Base-by-base conservation (phyloP, 495 filamentous ascomycete genomes). In the Pseudevernia furfuracea region DNA sequence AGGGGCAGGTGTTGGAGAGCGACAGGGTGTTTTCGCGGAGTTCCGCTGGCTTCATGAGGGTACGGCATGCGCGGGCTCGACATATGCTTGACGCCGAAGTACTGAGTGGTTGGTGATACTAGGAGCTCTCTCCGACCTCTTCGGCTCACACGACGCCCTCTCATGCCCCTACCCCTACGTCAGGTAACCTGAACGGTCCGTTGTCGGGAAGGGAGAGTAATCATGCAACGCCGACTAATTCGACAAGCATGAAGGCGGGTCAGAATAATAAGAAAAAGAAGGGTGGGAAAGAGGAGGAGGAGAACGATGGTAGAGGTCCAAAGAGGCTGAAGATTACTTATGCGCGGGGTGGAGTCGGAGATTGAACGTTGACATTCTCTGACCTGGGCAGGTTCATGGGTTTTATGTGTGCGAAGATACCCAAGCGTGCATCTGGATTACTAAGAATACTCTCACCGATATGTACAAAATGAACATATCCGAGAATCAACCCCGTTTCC, bases 251-350 rank as follows among this genome's bases (percentile, higher is more conserved):
- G 56, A 58, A 37, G 68, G 32, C 41, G 53, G 48, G 60, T 58
- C 59, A 39, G 59, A 55, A 44, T 11, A 72, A 74, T 11, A 78
- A 78, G 43, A 80, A 80, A 64, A 79, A 80, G 61, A 81, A 77
- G 63, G 81, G 79, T 69, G 80, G 77, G 62, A 68, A 69, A 23
- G 75, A 75, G 4, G 78, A 80, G 10, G 76, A 78, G 15, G 60
- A 74, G 59, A 74, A 65, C 30, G 77, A 78, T 43, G 76, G 71
- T 17, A 79, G 77, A 60, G 72, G 74, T 44, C 69, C 74, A 41
- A 81, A 82, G 70, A 71, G 80, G 58, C 71, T 82, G 71, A 82
- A 82, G 71, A 78, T 82, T 48, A 82, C 74, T 55, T 82, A 81
- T 71, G 78, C 66, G 4, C 61, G 69, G 36, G 67, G 64, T 34